These are phyloP conservation scores for Mrakia frigida DNA, from an alignment of 768 basidiomycete genomes.

Conservation along the genomic window DNA sequence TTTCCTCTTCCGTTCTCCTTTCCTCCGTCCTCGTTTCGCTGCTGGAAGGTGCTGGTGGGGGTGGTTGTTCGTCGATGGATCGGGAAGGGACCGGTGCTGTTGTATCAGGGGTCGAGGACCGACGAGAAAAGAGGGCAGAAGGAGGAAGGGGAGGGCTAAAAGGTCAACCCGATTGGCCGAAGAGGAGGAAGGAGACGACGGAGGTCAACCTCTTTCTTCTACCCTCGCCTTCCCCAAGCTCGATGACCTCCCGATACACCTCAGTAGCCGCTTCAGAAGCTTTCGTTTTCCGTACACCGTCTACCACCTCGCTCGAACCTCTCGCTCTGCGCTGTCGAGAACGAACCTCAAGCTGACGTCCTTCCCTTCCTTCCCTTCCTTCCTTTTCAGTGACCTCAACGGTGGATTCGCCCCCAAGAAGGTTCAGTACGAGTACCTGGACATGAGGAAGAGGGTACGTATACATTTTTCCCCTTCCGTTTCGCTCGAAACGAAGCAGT, in stretches of 20 bases:
- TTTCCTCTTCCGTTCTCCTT: not conserved
- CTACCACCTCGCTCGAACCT: not conserved
- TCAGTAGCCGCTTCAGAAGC: not conserved
- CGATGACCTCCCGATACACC: not conserved
- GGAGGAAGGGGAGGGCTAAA: not conserved
- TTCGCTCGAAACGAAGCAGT: not conserved
- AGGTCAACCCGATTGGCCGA: not conserved
- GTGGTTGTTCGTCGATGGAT: not conserved
- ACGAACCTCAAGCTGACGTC: not conserved
- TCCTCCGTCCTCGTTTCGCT: not conserved
- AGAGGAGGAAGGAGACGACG: not conserved
- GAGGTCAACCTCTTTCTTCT: not conserved
- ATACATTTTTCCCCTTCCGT: too few relatives aligned
- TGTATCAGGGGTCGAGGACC: too few relatives aligned
- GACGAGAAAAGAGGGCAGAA: too few relatives aligned
- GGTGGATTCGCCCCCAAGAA: conserved; percentile 25
- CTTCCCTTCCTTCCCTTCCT: not conserved
- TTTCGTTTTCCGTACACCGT: too few relatives aligned
- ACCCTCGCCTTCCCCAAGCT: not conserved
- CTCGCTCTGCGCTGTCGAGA: not conserved
- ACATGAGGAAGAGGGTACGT: conserved; percentile 28
- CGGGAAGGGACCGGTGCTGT: too few relatives aligned
- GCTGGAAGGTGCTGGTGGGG: not conserved
- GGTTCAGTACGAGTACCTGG: conserved; percentile 29
- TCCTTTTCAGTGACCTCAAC: conserved; percentile 17